These are phyloP conservation scores for Jaminaea rosea DNA, from an alignment of 1,284 basidiomycete species.

Conservation along the genomic window DNA sequence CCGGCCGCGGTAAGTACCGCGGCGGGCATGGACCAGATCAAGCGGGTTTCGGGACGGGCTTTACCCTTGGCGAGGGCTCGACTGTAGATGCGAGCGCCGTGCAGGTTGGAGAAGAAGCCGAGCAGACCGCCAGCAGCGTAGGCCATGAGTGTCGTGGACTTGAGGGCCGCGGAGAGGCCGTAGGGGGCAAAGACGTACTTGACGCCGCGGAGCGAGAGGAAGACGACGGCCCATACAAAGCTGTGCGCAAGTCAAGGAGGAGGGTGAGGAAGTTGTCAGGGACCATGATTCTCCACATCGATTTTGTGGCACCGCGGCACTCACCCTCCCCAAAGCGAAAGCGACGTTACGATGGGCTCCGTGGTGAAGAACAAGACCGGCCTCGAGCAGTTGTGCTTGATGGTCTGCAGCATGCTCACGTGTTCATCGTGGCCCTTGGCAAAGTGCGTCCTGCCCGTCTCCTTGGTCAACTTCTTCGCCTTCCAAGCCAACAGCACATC, in stretches of 20 bases:
- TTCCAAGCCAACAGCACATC: conserved; percentile 50
- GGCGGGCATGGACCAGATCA: neutral
- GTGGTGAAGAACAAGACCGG: conserved; percentile 47
- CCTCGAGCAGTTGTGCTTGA: conserved; percentile 40
- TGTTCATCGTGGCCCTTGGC: conserved; percentile 44
- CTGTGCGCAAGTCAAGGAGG: no score
- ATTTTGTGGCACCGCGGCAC: no score
- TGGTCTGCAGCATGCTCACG: conserved; percentile 27
- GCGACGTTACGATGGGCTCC: conserved; percentile 50
- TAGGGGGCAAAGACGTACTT: conserved; percentile 35
- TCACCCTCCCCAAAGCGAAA: conserved; percentile 50
- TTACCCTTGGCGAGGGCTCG: neutral
- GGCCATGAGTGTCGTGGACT: conserved; percentile 20
- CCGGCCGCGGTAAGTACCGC: neutral
- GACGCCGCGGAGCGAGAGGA: no score
- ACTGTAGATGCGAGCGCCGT: no score
- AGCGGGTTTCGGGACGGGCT: neutral
- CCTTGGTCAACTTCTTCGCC: conserved; percentile 45
- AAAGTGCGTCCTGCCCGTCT: conserved; percentile 47
- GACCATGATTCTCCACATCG: no score
- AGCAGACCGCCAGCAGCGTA: conserved; percentile 46
- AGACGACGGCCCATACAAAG: no score
- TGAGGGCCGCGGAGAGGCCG: conserved; percentile 24
- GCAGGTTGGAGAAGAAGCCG: conserved; percentile 60
- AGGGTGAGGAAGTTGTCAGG: no score